phyloP scores from a whole-genome alignment of 768 basidiomycete genomes.

The Hysterangium stoloniferum region DNA sequence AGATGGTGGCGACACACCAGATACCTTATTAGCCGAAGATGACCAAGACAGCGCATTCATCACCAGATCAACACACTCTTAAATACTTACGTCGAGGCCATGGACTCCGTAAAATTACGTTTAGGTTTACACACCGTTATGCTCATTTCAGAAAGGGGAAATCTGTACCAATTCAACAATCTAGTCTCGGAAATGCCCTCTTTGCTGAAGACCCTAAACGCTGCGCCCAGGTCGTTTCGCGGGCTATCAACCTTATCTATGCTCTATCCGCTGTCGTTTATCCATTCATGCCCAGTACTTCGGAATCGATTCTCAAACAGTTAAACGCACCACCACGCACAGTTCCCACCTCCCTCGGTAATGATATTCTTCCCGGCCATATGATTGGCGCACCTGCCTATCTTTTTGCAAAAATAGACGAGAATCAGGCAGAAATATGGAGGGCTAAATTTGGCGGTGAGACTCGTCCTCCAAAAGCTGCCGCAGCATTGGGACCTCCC shows the following conservation, averaged over 20 bases:
- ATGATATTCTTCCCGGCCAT: slow-evolving; percentile 85
- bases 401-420: slow-evolving; percentile 91
- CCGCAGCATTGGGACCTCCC: slow-evolving; percentile 34
- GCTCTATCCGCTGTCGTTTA: slow-evolving; percentile 75
- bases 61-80: slow-evolving; percentile 71
- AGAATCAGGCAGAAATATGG: slow-evolving; percentile 81
- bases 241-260: slow-evolving; percentile 91
- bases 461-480: slow-evolving; percentile 26
- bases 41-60: slow-evolving; percentile 68
- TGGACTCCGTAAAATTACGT: slow-evolving; percentile 90
- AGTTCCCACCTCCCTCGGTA: slow-evolving; percentile 63
- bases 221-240: slow-evolving; percentile 84
- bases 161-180: slow-evolving; percentile 91
- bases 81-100: slow-evolving; percentile 71
- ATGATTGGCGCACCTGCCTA: slow-evolving; percentile 78
- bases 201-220: slow-evolving; percentile 74
- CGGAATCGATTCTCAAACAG: slow-evolving; percentile 72
- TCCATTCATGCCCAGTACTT: slow-evolving; percentile 95
- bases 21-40: slow-evolving; percentile 63
- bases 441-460: slow-evolving; percentile 70
- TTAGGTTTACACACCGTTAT: slow-evolving; percentile 83
- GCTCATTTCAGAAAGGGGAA: slow-evolving; percentile 82
- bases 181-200: slow-evolving; percentile 84
- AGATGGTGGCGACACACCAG: slow-evolving; percentile 62
- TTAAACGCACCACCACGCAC: slow-evolving; percentile 83